phyloP scores from a whole-genome alignment of 2,329 filamentous ascomycete species.

The Aspergillus texensis region DNA sequence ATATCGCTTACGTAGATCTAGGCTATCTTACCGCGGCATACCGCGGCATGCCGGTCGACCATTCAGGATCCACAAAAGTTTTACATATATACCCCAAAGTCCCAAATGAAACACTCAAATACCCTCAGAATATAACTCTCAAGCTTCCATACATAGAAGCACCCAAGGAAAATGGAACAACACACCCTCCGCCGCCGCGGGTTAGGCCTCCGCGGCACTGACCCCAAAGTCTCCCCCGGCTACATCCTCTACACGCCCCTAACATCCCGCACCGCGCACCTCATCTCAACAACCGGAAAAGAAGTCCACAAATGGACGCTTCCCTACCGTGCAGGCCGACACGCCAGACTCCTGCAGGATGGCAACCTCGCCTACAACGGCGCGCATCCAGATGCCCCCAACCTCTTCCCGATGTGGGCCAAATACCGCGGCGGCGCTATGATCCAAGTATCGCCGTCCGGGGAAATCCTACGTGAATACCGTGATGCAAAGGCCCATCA shows the following conservation, averaged over 20 bases:
- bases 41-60: slow-evolving; percentile 28
- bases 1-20: slow-evolving; percentile 17
- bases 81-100: not conserved
- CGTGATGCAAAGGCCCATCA: slow-evolving; percentile 49
- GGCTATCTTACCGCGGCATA: slow-evolving; percentile 25
- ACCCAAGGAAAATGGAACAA: slow-evolving; percentile 42
- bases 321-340: slow-evolving; percentile 45
- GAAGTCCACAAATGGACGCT: slow-evolving; percentile 50
- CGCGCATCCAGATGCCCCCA: slow-evolving; percentile 41
- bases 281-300: slow-evolving; percentile 45
- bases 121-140: too few species aligned
- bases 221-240: slow-evolving; percentile 40
- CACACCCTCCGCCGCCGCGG: slow-evolving; percentile 47
- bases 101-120: too few species aligned
- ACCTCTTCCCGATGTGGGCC: slow-evolving; percentile 48
- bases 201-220: slow-evolving; percentile 44
- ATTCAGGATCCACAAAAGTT: not conserved
- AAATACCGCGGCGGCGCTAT: slow-evolving; percentile 53
- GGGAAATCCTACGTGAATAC: slow-evolving; percentile 45
- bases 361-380: slow-evolving; percentile 51
- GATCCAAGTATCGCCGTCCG: slow-evolving; percentile 43
- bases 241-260: slow-evolving; percentile 48
- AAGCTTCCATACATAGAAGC: rapidly evolving
- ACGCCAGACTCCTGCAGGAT: slow-evolving; percentile 48
- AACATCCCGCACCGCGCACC: slow-evolving; percentile 43